Evolutionary conservation across 2,329 filamentous ascomycete species (phyloP).

Genomic region (Xylariaceae sp.): DNA sequence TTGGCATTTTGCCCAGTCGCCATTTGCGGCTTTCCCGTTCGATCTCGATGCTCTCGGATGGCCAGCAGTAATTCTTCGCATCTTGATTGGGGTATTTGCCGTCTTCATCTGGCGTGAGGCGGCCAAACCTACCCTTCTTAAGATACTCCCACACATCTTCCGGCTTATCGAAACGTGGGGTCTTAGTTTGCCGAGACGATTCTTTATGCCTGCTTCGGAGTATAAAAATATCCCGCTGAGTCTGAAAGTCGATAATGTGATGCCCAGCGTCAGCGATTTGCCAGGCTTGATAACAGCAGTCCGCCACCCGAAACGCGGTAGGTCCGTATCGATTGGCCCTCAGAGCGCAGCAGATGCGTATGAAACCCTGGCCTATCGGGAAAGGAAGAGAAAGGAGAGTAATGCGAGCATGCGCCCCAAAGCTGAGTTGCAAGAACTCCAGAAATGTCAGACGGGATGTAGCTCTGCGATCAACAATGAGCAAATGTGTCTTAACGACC

Average conservation of each 20-base stretch:
- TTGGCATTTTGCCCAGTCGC: constrained; percentile 70
- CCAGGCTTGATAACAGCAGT: constrained; percentile 77
- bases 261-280: constrained; percentile 84
- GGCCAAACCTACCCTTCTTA: constrained; percentile 79
- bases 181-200: constrained; percentile 75
- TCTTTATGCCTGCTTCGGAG: constrained; percentile 85
- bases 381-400: constrained; percentile 54
- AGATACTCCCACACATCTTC: constrained; percentile 76
- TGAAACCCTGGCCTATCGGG: constrained; percentile 87
- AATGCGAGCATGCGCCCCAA: constrained; percentile 43
- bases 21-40: constrained; percentile 50
- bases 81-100: constrained; percentile 73
- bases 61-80: constrained; percentile 57
- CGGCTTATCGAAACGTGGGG: constrained; percentile 76
- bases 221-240: constrained; percentile 77
- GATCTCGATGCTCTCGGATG: constrained; percentile 62
- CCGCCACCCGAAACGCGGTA: constrained; percentile 67
- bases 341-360: constrained; percentile 96
- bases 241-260: constrained; percentile 72
- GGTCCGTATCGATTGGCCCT: constrained; percentile 84
- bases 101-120: constrained; percentile 87
- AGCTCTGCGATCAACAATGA: constrained; percentile 25
- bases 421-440: constrained; percentile 40
- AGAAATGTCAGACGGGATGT: constrained; percentile 29
- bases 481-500: constrained; percentile 45